phyloP scores from a whole-genome alignment of 768 basidiomycete species.

The Guyanaporus albipodus region DNA sequence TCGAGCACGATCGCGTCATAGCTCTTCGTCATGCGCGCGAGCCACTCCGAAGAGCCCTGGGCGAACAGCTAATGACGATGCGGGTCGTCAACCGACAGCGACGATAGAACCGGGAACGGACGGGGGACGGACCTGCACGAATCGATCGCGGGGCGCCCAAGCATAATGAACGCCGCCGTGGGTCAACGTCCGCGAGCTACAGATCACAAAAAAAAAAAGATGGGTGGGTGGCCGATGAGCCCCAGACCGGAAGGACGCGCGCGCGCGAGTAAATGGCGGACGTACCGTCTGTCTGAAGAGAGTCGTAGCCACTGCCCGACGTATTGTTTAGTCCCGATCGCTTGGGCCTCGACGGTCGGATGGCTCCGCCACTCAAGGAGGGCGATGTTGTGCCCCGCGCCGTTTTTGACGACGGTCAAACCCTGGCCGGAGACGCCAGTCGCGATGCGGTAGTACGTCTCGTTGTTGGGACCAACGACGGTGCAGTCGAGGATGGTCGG shows the following conservation, averaged over 20 bases:
- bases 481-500: constrained; percentile 52
- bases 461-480: constrained; percentile 48
- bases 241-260: background rate
- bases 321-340: constrained; percentile 44
- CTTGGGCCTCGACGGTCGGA: constrained; percentile 51
- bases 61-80: constrained; percentile 42
- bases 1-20: constrained; percentile 49
- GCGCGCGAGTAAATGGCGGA: background rate
- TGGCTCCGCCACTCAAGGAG: constrained; percentile 55
- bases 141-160: constrained; percentile 53
- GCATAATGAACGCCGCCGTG: constrained; percentile 46
- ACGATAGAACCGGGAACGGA: background rate
- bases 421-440: constrained; percentile 46
- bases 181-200: constrained; percentile 49
- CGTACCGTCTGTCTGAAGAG: constrained; percentile 44
- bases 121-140: constrained; percentile 36
- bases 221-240: background rate
- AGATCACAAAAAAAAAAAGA: background rate
- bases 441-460: constrained; percentile 45
- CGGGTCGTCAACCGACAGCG: background rate
- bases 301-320: constrained; percentile 54
- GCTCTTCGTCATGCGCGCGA: constrained; percentile 49
- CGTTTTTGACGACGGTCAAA: constrained; percentile 51
- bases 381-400: constrained; percentile 43
- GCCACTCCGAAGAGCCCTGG: constrained; percentile 35